Base-by-base conservation (phyloP, 352 stramenopile species). In the Globisporangium spinosum region DNA sequence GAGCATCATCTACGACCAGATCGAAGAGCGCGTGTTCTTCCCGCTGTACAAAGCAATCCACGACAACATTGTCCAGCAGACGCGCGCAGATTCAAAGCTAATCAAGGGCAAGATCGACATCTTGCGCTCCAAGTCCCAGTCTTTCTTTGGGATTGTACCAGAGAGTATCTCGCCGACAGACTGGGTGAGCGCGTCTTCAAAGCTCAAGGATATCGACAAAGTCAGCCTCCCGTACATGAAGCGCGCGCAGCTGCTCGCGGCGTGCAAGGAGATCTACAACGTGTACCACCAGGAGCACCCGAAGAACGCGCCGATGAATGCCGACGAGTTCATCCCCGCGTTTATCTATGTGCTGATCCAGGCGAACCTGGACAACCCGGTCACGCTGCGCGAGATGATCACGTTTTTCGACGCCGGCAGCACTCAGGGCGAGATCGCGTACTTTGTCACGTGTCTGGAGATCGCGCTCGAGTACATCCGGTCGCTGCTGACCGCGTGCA, bases 321-420 rank as follows among this genome's bases (percentile, higher is more conserved):
- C 86, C 20, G 88, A 96, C 66, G 85, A 91, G 13, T 96, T 96
- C 47, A 94, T 96, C 35, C 88, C 88, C 9, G 87, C 83, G 2
- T 96, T 96, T 72, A 96, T 96, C 61, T 96, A 89, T 76, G 85
- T 94, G 63, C 74, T 96, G 1, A 87, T 96, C 58, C 86, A 94
- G 70, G 85, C 86, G 25, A 70, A 72, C 13, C 54, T 96, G 29
- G 79, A 78, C 17, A 82, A 96, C 66, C 82, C 88, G 0, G 75
- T 94, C 27, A 75, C 82, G 38, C 68, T 94, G 10, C 93, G 92
- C 60, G 86, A 94, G 65, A 69, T 96, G 65, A 78, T 96, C 54
- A 91, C 85, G 5, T 89, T 84, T 53, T 94, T 96, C 57, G 83
- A 93, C 56, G 73, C 76, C 1, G 83, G 86, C 34, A 73, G 78